Evolutionary conservation across 805 yeast species (phyloP).

Genomic region (Kockiozyma suomiensis): DNA sequence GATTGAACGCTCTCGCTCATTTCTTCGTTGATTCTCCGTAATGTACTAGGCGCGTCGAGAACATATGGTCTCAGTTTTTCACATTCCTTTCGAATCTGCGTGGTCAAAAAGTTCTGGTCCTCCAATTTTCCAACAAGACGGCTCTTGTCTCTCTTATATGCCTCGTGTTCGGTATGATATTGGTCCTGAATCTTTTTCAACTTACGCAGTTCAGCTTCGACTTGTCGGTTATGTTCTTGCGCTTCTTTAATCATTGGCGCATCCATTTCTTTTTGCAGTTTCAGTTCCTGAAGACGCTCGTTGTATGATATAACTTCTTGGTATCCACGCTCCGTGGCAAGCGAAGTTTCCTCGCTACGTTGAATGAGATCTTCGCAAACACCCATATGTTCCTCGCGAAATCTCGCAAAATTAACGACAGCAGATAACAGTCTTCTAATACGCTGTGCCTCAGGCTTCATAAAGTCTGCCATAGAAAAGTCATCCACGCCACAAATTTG

Average conservation of each 20-base stretch:
- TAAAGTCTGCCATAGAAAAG: slow-evolving; percentile 71
- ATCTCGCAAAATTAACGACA: slow-evolving; percentile 80
- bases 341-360: slow-evolving; percentile 40
- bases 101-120: slow-evolving; percentile 57
- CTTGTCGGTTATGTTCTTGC: slow-evolving; percentile 53
- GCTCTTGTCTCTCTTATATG: slow-evolving; percentile 65
- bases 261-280: slow-evolving; percentile 36
- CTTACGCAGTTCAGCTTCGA: slow-evolving; percentile 64
- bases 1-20: slow-evolving; percentile 50
- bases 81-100: slow-evolving; percentile 59
- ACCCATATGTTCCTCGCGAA: slow-evolving; percentile 72
- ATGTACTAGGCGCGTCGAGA: slow-evolving; percentile 60
- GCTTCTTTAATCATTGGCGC: slow-evolving; percentile 43
- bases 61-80: slow-evolving; percentile 64
- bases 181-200: slow-evolving; percentile 65
- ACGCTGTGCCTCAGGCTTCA: slow-evolving; percentile 73
- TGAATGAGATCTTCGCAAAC: slow-evolving; percentile 68
- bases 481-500: slow-evolving; percentile 69
- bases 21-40: slow-evolving; percentile 56
- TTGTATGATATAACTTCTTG: slow-evolving; percentile 12
- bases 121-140: slow-evolving; percentile 61
- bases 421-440: slow-evolving; percentile 72
- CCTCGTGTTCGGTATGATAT: slow-evolving; percentile 61
- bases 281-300: slow-evolving; percentile 28
- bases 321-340: slow-evolving; percentile 24